Evolutionary conservation across 345 rosid genomes (phyloP).

Genomic region (Gossypium rotundifolium): DNA sequence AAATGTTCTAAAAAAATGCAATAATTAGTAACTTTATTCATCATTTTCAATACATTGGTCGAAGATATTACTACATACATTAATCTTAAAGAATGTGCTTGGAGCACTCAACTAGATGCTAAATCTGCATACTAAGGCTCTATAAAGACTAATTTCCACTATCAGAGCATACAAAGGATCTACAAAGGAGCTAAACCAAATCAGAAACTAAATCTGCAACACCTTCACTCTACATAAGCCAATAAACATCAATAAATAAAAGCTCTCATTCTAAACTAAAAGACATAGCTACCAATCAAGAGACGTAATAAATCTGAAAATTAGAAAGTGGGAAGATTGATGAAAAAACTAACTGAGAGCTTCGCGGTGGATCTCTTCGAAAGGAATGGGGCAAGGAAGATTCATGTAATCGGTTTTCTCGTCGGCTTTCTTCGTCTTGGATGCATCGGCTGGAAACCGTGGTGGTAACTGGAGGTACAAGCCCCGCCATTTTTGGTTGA

Average conservation of each 20-base stretch:
- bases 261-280: background rate
- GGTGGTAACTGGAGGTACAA: slow-evolving; percentile 33
- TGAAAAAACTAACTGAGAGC: slow-evolving; percentile 48
- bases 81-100: no score
- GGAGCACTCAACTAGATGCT: no score
- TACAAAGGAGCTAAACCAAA: background rate
- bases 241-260: no score
- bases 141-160: background rate
- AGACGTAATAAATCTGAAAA: background rate
- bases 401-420: slow-evolving; percentile 65
- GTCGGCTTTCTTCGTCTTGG: slow-evolving; percentile 29
- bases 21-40: background rate
- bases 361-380: slow-evolving; percentile 90
- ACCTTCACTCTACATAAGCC: background rate
- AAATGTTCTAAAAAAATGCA: background rate
- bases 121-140: no score
- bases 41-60: background rate
- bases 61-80: background rate
- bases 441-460: slow-evolving; percentile 23
- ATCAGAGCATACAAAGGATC: background rate
- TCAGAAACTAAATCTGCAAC: background rate
- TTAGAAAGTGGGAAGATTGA: background rate
- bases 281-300: background rate
- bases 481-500: slow-evolving; percentile 43
- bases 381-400: slow-evolving; percentile 87